Conservation (phyloP, 345 rosid species). For the Durio zibethinus region DNA sequence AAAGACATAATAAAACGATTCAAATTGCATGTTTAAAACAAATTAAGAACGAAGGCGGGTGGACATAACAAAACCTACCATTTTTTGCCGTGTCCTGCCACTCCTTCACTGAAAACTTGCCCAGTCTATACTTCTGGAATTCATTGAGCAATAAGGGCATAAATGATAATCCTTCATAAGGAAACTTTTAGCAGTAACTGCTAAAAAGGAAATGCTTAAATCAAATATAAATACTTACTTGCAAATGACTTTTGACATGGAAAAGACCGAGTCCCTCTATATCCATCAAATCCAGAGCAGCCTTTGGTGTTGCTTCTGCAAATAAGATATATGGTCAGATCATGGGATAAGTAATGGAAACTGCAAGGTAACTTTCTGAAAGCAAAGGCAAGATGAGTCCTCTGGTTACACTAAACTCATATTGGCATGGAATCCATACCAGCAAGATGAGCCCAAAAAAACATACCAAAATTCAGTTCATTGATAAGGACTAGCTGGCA, state of each 20-base stretch:
- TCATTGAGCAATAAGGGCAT: background rate
- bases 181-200: background rate
- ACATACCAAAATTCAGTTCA: background rate
- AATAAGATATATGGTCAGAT: constrained; percentile 4
- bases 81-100: background rate
- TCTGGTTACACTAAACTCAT: background rate
- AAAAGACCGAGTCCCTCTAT: constrained; percentile 19
- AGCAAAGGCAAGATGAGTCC: background rate
- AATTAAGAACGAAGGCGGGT: background rate
- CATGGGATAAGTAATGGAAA: background rate
- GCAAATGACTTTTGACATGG: constrained; percentile 39
- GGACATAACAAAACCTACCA: constrained; percentile 10
- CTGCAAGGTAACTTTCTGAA: background rate
- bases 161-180: background rate
- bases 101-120: background rate
- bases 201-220: background rate
- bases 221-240: constrained; percentile 15
- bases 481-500: background rate
- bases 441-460: background rate
- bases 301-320: constrained; percentile 35
- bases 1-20: background rate
- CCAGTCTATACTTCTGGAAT: constrained; percentile 31
- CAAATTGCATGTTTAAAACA: background rate
- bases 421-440: no score
- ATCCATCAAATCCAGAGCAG: constrained; percentile 16